A percentile compares a stretch with the other conserved stretches of the same genome.
Evolutionary conservation across 768 basidiomycete genomes (phyloP).

Genomic region (Lactifluus piperatus): DNA sequence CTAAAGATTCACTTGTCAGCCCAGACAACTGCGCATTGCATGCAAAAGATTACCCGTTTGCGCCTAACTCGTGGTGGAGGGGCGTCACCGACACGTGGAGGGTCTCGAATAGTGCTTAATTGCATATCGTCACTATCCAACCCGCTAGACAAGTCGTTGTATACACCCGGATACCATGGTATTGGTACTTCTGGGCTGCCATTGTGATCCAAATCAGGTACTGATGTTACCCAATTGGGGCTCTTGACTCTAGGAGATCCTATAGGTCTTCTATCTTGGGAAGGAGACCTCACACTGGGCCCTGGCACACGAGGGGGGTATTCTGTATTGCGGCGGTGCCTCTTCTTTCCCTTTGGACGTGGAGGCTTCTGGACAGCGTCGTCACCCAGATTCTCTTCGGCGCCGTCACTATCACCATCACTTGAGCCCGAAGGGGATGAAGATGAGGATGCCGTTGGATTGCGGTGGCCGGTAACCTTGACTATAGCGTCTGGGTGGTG

Average conservation of each 20-base stretch:
- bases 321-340: not conserved
- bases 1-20: conserved; percentile 3
- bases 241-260: not conserved
- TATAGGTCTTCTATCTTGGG: not conserved
- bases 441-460: conserved; percentile 17
- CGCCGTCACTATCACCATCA: not conserved
- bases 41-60: conserved; percentile 1
- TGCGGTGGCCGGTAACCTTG: conserved; percentile 34
- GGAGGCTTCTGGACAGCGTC: not conserved
- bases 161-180: conserved; percentile 10
- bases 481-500: conserved; percentile 62
- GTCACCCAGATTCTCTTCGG: not conserved
- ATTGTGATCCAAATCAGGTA: not conserved
- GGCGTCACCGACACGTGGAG: not conserved
- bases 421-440: not conserved
- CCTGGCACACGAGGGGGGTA: not conserved
- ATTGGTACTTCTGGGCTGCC: not conserved
- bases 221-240: not conserved
- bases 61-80: conserved; percentile 3
- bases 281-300: not conserved
- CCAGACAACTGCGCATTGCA: not conserved
- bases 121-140: not conserved
- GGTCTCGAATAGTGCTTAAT: not conserved
- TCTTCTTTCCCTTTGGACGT: conserved; percentile 1
- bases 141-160: conserved; percentile 2